Conservation (phyloP, 108 stramenopile species). For the Skeletonema costatum region DNA sequence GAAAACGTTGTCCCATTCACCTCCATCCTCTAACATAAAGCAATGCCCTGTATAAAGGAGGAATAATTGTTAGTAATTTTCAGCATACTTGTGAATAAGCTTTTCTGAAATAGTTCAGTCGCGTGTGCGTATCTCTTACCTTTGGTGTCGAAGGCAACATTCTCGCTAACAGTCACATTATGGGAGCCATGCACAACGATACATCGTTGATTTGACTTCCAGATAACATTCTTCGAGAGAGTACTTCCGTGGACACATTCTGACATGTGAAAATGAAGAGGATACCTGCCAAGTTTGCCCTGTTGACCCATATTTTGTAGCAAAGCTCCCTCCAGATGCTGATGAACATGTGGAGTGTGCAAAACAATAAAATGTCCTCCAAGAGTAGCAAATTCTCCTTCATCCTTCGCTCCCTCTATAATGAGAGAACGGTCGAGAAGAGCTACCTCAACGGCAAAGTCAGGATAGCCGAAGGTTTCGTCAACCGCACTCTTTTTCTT, state of each 20-base stretch:
- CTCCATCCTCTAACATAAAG: slow-evolving; percentile 43
- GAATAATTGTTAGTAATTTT: background rate
- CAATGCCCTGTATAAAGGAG: slow-evolving; percentile 35
- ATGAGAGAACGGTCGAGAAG: slow-evolving; percentile 44
- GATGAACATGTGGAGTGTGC: slow-evolving; percentile 37
- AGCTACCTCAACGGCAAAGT: slow-evolving; percentile 54
- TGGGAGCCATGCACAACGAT: slow-evolving; percentile 51
- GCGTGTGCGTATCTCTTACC: background rate
- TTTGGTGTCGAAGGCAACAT: slow-evolving; percentile 44
- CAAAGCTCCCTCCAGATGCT: slow-evolving; percentile 43
- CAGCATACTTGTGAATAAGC: background rate
- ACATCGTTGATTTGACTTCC: slow-evolving; percentile 49
- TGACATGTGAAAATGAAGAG: slow-evolving; percentile 55
- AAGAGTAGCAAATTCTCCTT: background rate
- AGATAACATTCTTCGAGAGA: slow-evolving; percentile 47
- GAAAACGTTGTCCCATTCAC: slow-evolving; percentile 39
- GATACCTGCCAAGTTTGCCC: slow-evolving; percentile 35
- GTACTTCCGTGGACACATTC: slow-evolving; percentile 10
- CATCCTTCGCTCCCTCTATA: slow-evolving; percentile 34
- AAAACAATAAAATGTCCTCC: slow-evolving; percentile 42
- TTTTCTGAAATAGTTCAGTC: background rate
- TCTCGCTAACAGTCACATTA: slow-evolving; percentile 31
- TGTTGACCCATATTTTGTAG: slow-evolving; percentile 33
- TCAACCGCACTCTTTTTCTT: slow-evolving; percentile 18
- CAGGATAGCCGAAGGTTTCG: slow-evolving; percentile 16